These are phyloP conservation scores for Canavalia ensiformis DNA, from an alignment of 306 rosid genomes.

Conservation along the genomic window DNA sequence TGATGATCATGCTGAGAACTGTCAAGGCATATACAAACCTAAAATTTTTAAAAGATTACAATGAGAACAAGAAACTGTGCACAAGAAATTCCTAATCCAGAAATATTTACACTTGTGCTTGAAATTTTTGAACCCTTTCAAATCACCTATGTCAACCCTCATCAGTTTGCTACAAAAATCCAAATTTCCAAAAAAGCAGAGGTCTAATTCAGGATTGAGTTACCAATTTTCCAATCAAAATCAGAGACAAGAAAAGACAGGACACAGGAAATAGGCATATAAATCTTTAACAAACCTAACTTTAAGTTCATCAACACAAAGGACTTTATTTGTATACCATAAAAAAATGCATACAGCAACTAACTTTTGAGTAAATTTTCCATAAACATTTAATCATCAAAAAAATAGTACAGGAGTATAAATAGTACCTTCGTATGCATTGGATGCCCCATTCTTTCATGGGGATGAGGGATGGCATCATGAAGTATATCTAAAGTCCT, in stretches of 20 bases:
- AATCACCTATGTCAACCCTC: conserved; percentile 12
- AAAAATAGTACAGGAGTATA: conserved; percentile 6
- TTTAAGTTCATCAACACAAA: conserved; percentile 19
- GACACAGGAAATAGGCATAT: neutral
- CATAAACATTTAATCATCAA: conserved; percentile 26
- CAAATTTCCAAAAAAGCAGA: neutral
- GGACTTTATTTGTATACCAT: conserved; percentile 25
- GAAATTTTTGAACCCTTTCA: conserved; percentile 8
- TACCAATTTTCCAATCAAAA: conserved; percentile 17
- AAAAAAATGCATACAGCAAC: conserved; percentile 32
- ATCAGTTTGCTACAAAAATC: neutral
- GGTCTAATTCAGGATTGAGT: neutral
- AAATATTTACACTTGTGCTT: neutral
- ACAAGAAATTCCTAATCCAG: conserved; percentile 1
- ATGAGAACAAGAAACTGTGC: neutral
- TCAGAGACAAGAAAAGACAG: conserved; percentile 2
- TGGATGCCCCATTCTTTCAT: conserved; percentile 77
- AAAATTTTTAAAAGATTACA: neutral
- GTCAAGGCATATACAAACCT: neutral
- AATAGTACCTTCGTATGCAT: conserved; percentile 76
- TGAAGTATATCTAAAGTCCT: conserved; percentile 69
- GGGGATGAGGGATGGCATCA: conserved; percentile 77
- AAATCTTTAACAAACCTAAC: conserved; percentile 13
- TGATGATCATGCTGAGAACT: conserved; percentile 2
- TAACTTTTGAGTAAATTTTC: conserved; percentile 6